These are phyloP conservation scores for Farysia itapuensis DNA, from an alignment of 1,284 basidiomycete genomes.

Conservation along the genomic window DNA sequence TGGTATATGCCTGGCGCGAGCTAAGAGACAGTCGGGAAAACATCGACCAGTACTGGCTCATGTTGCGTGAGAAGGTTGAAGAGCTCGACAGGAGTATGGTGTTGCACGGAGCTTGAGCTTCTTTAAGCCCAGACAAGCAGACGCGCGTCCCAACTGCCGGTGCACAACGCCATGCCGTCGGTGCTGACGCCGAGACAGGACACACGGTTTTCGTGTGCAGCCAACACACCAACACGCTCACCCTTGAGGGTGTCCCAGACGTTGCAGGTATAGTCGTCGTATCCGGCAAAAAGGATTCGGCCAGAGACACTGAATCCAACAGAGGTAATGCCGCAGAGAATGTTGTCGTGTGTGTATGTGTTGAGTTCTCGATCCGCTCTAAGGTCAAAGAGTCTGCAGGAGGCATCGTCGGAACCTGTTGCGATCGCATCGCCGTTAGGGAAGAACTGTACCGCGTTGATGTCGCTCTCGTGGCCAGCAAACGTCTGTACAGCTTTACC, in stretches of 20 bases:
- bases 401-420: constrained; percentile 97
- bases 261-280: constrained; percentile 99
- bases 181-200: constrained; percentile 92
- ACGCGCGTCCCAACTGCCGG: constrained; percentile 97
- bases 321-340: constrained; percentile 95
- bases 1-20: too few relatives aligned
- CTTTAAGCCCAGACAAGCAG: constrained; percentile 63
- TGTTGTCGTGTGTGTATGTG: constrained; percentile 95
- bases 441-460: constrained; percentile 99
- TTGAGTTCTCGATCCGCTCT: constrained; percentile 95
- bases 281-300: constrained; percentile 94
- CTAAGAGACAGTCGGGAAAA: too few relatives aligned
- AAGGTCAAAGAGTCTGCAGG: constrained; percentile 95
- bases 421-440: constrained; percentile 98
- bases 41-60: too few relatives aligned
- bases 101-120: too few relatives aligned
- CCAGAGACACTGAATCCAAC: constrained; percentile 97
- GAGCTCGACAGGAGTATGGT: too few relatives aligned
- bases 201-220: constrained; percentile 96
- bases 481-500: constrained; percentile 98
- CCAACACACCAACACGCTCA: constrained; percentile 92
- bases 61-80: too few relatives aligned
- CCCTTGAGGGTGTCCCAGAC: constrained; percentile 99
- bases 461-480: constrained; percentile 96
- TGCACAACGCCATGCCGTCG: constrained; percentile 97